Evolutionary conservation across 805 yeast species (phyloP), one percentile per base, ranked within the genome.

Genomic region (Myxozyma nipponensis): DNA sequence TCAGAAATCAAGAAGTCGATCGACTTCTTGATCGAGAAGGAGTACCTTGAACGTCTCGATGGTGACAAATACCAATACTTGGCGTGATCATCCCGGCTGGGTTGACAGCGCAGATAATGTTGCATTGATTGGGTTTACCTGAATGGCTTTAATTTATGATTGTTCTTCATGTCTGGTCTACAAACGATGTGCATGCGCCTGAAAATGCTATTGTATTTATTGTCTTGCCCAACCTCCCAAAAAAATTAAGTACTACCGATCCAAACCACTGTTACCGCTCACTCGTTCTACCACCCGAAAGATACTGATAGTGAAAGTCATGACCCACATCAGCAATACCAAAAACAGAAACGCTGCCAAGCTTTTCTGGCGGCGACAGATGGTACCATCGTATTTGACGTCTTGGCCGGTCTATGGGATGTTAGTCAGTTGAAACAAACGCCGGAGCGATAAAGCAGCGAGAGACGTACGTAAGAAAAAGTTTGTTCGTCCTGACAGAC

Each of bases 1-100:
- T 77, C 87, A 13, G 95, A 89, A 63, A 84, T 91, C 62, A 91
- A 91, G 72, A 79, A 82, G 62, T 88, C 90, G 30, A 86, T 91
- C 54, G 95, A 87, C 64, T 77, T 76, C 41, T 78, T 91, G 65
- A 84, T 91, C 44, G 96, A 90, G 56, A 82, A 82, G 67, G 95
- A 87, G 62, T 91, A 87, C 66, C 69, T 91, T 55, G 82, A 82
- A 61, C 81, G 98, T 66, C 75, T 82, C 51, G 86, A 81, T 39
- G 82, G 77, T 42, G 83, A 82, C 47, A 76, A 83, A 28, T 89
- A 88, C 63, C 85, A 84, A 62, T 91, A 91, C 65, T 70, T 90
- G 57, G 95, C 96, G 35, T 89, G 57, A 42, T 22, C n/a, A n/a
- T n/a, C n/a, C n/a, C n/a, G n/a, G n/a, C 15, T 2, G 39, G 18